These are phyloP conservation scores for Bathelium albidoporum DNA, from an alignment of 495 filamentous ascomycete species.

Conservation along the genomic window DNA sequence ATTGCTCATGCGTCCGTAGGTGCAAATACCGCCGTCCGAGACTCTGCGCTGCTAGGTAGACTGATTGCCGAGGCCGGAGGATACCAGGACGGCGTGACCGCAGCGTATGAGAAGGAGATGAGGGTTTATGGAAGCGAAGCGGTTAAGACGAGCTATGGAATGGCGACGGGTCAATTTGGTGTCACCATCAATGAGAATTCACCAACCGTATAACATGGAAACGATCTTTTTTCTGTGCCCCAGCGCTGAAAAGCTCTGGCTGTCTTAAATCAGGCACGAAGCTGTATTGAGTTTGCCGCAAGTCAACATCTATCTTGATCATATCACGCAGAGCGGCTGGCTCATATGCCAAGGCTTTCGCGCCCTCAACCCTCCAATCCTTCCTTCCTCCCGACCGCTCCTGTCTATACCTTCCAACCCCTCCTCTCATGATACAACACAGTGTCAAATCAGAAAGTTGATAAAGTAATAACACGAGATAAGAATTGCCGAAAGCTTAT, in stretches of 20 bases:
- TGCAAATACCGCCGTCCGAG: conserved; percentile 47
- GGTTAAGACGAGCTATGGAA: conserved; percentile 37
- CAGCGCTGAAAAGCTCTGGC: not conserved
- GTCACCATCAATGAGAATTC: conserved; percentile 20
- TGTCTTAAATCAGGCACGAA: not conserved
- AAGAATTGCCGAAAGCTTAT: not conserved
- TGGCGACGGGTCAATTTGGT: conserved; percentile 32
- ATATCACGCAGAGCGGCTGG: not conserved
- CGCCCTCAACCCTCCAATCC: too few species aligned
- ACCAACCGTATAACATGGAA: conserved; percentile 12
- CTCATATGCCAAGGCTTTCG: too few species aligned
- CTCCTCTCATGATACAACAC: not conserved
- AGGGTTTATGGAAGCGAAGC: conserved; percentile 44
- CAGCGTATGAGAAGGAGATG: conserved; percentile 46
- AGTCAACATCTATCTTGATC: not conserved
- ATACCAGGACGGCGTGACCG: conserved; percentile 33
- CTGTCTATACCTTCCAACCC: not conserved
- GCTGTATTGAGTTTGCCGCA: not conserved
- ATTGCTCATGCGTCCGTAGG: not conserved
- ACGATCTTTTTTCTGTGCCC: not conserved
- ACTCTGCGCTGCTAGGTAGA: conserved; percentile 40
- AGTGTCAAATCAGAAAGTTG: not conserved
- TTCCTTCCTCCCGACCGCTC: not conserved
- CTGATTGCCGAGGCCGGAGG: conserved; percentile 33
- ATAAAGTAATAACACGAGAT: not conserved